Conservation (phyloP, 257 asterid species). For the Gardenia jasminoides region DNA sequence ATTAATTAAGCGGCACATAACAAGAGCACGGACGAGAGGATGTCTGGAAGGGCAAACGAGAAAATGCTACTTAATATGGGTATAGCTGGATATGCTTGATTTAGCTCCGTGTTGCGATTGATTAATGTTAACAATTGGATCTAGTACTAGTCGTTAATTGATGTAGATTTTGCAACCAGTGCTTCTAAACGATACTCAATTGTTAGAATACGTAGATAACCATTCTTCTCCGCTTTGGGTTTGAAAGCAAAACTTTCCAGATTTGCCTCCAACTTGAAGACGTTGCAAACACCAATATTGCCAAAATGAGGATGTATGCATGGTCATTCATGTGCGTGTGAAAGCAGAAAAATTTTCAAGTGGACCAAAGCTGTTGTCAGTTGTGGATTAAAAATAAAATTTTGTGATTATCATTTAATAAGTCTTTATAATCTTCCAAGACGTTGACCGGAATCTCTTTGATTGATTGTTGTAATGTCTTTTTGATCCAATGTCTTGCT, state of each 20-base stretch:
- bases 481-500: not conserved
- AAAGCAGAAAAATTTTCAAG: not conserved
- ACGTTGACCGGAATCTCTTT: not conserved
- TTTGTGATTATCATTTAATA: not conserved
- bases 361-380: not conserved
- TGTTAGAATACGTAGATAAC: slow-evolving; percentile 12
- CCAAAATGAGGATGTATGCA: not conserved
- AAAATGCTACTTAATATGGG: not conserved
- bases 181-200: slow-evolving; percentile 1
- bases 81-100: not conserved
- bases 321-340: not conserved
- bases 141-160: not conserved
- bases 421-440: not conserved
- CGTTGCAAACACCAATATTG: not conserved
- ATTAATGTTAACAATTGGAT: not conserved
- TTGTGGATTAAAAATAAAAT: not conserved
- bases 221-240: slow-evolving; percentile 4
- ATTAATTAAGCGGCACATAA: not conserved
- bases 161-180: not conserved
- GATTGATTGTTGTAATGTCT: not conserved
- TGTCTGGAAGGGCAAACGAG: not conserved
- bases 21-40: not conserved
- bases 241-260: slow-evolving; percentile 1
- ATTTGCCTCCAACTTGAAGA: not conserved
- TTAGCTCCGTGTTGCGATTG: not conserved